These are phyloP conservation scores for Lodderomyces jiufengensis DNA, from an alignment of 1,139 yeast species.

Conservation along the genomic window DNA sequence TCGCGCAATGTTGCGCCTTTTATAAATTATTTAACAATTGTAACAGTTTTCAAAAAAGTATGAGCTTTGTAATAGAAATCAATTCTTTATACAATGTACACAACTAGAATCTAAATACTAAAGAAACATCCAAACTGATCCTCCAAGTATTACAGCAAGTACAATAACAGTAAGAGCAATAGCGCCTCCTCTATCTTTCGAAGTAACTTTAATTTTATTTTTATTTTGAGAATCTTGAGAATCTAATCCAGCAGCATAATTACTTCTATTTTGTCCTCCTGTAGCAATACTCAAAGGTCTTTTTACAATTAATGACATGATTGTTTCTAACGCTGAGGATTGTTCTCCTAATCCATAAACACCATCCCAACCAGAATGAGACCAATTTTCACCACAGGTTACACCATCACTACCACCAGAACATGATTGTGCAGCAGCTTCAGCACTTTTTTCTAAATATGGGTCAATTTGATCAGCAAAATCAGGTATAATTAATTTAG, in stretches of 20 bases:
- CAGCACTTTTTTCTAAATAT: constrained; percentile 50
- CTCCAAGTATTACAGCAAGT: constrained; percentile 34
- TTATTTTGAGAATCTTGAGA: constrained; percentile 24
- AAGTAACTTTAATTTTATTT: constrained; percentile 28
- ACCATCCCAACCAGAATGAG: constrained; percentile 55
- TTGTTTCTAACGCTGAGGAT: constrained; percentile 69
- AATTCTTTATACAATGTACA: neutral
- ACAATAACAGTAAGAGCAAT: constrained; percentile 45
- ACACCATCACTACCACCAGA: constrained; percentile 72
- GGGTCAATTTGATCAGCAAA: constrained; percentile 40
- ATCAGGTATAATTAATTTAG: constrained; percentile 55
- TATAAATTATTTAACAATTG: no score
- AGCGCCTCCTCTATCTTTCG: constrained; percentile 47
- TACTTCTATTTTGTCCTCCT: constrained; percentile 46
- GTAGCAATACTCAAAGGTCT: constrained; percentile 36
- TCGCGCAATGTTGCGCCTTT: no score
- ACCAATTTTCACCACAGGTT: constrained; percentile 75
- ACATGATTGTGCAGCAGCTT: constrained; percentile 69
- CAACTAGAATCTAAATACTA: constrained; percentile 13
- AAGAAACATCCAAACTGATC: constrained; percentile 45
- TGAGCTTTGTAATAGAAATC: neutral
- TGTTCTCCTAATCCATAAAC: constrained; percentile 76
- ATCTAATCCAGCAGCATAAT: constrained; percentile 46
- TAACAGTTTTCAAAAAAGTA: no score
- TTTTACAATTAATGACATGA: constrained; percentile 33